These are phyloP conservation scores for Russula olivacea DNA, from an alignment of 768 basidiomycete species.

Conservation along the genomic window DNA sequence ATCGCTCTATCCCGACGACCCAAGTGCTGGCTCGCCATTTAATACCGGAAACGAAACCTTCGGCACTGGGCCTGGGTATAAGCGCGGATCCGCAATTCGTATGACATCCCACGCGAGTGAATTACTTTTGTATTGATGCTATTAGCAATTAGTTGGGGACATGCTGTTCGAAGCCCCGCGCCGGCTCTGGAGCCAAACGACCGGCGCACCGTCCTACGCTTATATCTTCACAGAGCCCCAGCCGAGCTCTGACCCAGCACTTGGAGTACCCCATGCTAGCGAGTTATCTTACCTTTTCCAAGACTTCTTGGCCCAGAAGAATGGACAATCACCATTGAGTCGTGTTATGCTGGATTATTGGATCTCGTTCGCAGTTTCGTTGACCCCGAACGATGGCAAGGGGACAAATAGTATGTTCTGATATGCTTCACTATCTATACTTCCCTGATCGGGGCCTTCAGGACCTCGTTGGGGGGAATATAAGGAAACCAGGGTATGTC, in stretches of 20 bases:
- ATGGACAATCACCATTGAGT: conserved; percentile 27
- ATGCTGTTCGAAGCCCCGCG: conserved; percentile 37
- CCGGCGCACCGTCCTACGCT: conserved; percentile 36
- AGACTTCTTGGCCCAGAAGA: not conserved
- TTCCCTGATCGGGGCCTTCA: not conserved
- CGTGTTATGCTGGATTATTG: conserved; percentile 40
- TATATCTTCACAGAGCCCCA: conserved; percentile 41
- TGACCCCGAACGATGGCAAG: conserved; percentile 41
- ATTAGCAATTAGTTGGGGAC: conserved; percentile 33
- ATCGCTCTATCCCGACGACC: conserved; percentile 39
- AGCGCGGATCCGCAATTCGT: conserved; percentile 35
- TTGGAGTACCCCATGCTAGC: conserved; percentile 23
- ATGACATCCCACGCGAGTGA: not conserved
- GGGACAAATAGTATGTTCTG: conserved; percentile 32
- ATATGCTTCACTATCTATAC: not conserved
- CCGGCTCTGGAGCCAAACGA: conserved; percentile 38
- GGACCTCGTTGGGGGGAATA: conserved; percentile 7
- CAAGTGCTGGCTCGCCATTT: conserved; percentile 42
- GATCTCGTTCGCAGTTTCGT: conserved; percentile 42
- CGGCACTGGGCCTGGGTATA: conserved; percentile 37
- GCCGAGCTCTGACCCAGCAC: conserved; percentile 15
- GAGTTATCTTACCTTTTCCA: conserved; percentile 27
- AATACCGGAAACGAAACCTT: conserved; percentile 43
- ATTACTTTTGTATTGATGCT: not conserved
- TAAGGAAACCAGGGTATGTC: conserved; percentile 3